Evolutionary conservation across 2,329 filamentous ascomycete genomes (phyloP).

Genomic region (Graphilbum sp.): DNA sequence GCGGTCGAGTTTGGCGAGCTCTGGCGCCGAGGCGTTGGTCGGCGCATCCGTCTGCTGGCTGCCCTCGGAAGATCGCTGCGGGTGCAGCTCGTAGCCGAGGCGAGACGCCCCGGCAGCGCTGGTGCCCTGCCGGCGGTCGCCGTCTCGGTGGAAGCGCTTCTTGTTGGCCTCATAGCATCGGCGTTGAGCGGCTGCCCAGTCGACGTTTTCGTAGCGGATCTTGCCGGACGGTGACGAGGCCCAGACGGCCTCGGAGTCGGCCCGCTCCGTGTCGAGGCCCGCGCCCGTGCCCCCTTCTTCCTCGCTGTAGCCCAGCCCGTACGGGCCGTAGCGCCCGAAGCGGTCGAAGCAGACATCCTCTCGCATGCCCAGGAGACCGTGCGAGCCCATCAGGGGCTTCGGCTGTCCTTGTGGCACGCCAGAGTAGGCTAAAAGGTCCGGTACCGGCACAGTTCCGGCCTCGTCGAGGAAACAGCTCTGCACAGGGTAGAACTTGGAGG

Average conservation of each 20-base stretch:
- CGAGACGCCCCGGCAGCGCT: background rate
- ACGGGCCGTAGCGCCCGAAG: constrained; percentile 69
- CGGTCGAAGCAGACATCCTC: constrained; percentile 78
- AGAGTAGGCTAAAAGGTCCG: constrained; percentile 48
- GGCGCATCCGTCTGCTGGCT: too few species aligned
- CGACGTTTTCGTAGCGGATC: constrained; percentile 37
- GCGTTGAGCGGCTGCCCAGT: constrained; percentile 38
- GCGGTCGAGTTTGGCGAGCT: constrained; percentile 31
- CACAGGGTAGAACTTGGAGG: constrained; percentile 32
- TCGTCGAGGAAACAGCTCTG: constrained; percentile 48
- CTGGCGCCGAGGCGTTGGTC: background rate
- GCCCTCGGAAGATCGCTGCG: constrained; percentile 5
- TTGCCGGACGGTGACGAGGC: constrained; percentile 26
- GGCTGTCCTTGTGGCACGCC: constrained; percentile 46
- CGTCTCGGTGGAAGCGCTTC: constrained; percentile 31
- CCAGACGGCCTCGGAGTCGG: constrained; percentile 48
- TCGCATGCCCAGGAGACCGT: constrained; percentile 54
- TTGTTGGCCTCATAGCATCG: constrained; percentile 43
- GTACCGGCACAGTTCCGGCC: constrained; percentile 37
- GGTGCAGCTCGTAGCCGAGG: constrained; percentile 1
- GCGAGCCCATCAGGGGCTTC: constrained; percentile 60
- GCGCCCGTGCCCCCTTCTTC: constrained; percentile 56
- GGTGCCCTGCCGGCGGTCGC: background rate
- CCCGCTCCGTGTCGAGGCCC: constrained; percentile 53
- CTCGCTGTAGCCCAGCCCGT: constrained; percentile 67